Evolutionary conservation across 2,329 filamentous ascomycete genomes (phyloP), one percentile per base, ranked within the genome.

Genomic region (Fusarium sp.): DNA sequence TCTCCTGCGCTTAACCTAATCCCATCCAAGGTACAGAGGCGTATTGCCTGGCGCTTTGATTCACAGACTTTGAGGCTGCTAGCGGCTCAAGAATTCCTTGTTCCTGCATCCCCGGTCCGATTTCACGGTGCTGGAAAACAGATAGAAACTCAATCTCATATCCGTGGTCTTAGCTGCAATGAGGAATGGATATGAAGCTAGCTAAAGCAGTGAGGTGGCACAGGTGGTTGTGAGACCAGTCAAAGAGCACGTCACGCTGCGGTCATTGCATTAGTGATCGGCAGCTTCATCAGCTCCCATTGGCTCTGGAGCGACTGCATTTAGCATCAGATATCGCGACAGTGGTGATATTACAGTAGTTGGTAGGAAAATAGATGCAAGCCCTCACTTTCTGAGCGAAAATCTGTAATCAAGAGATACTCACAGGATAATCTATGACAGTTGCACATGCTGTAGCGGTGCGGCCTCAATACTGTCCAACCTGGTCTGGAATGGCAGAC

Each of bases 61-160:
- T 51, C 27, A 8, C 21, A 21, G 9, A 16, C 8, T 7, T 41
- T 18, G 23, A 51, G 49, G 18, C 53, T 53, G 28, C 47, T 55
- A 58, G 55, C 41, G 63, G 61, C 59, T 51, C 30, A 25, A 51
- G 32, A 55, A 43, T 56, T 42, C 55, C 58, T 48, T 50, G 72
- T 71, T 71, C 72, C 67, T 74, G 72, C 72, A 68, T 74, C 46
- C 40, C 50, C 41, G 45, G 55, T 32, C 43, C 51, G 49, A 42
- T 48, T 50, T 60, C 42, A 56, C 45, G 59, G 53, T 43, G 40
- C 41, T 54, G 49, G 42, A 20, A 64, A 48, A 41, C 23, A 51
- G 34, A 37, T 12, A 45, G 41, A 53, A 57, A 53, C 56, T 34
- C 16, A 50, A 45, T 53, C 23, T 70, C 23, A 37, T 47, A 48